Conservation (phyloP, 208 protist species). For the Acanthamoeba sp. region DNA sequence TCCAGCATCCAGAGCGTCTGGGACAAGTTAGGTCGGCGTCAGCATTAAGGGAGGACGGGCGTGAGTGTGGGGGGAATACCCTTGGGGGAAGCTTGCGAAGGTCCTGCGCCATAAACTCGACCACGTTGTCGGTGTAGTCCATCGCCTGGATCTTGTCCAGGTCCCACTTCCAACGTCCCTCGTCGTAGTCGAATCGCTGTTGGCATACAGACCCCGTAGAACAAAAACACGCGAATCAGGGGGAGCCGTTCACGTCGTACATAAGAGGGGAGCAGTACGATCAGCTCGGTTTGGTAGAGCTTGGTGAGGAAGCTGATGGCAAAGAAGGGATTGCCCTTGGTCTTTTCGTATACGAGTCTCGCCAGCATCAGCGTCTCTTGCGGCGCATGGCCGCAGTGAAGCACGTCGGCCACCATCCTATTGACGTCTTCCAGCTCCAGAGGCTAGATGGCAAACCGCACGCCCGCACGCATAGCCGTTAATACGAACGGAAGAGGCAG, state of each 20-base stretch:
- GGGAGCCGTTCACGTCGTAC: too few species aligned
- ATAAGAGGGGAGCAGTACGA: slow-evolving; percentile 8
- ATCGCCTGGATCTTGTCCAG: slow-evolving; percentile 29
- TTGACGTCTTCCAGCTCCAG: background rate
- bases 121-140: slow-evolving; percentile 23
- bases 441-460: too few species aligned
- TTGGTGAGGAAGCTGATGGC: slow-evolving; percentile 60
- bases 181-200: background rate
- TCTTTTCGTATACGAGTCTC: background rate
- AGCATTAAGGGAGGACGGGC: too few species aligned
- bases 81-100: slow-evolving; percentile 8
- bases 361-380: background rate
- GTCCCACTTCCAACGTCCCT: background rate
- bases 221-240: too few species aligned
- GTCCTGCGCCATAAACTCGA: slow-evolving; percentile 61
- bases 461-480: too few species aligned
- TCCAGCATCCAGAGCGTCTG: background rate
- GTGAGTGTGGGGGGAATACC: too few species aligned
- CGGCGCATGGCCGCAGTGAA: background rate
- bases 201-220: too few species aligned
- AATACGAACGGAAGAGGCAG: too few species aligned
- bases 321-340: slow-evolving; percentile 60
- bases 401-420: background rate
- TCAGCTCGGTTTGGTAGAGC: background rate
- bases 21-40: too few species aligned